Percentiles rank a stretch among this genome's conserved stretches.
phyloP scores from a whole-genome alignment of 441 rosid genomes.

The Erodium moschatum region DNA sequence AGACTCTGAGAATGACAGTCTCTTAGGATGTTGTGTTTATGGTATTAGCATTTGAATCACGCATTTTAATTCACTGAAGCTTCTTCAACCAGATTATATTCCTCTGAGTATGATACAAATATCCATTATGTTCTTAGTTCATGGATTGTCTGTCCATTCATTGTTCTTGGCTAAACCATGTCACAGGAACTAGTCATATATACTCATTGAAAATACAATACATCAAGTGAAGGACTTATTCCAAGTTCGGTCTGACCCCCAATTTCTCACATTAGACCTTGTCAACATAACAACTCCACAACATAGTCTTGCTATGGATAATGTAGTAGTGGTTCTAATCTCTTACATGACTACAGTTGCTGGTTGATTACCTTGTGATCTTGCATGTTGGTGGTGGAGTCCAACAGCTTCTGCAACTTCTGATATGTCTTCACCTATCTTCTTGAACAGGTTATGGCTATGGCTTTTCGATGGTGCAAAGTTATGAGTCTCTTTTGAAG shows the following conservation, averaged over 20 bases:
- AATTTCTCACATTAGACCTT: background rate
- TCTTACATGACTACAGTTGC: background rate
- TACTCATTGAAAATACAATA: no score
- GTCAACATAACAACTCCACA: background rate
- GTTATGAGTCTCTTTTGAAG: slow-evolving; percentile 20
- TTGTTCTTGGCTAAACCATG: no score
- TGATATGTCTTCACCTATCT: slow-evolving; percentile 10
- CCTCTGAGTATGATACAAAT: no score
- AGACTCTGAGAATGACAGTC: no score
- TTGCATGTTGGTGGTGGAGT: slow-evolving; percentile 2
- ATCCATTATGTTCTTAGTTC: no score
- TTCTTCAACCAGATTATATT: no score
- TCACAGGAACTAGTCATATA: no score
- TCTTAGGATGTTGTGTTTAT: no score
- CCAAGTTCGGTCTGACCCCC: background rate
- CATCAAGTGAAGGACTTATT: no score
- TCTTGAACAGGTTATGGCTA: background rate
- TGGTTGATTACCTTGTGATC: background rate
- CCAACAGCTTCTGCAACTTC: slow-evolving; percentile 5
- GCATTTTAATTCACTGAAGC: no score
- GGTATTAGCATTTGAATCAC: no score
- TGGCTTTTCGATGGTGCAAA: slow-evolving; percentile 12
- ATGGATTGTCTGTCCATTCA: no score
- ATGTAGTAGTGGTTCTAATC: background rate
- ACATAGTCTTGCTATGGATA: background rate